A percentile compares a stretch with the other conserved stretches of the same genome.
Conservation (phyloP, 2,329 filamentous ascomycete genomes). For the Aspergillus pseudoterreus region DNA sequence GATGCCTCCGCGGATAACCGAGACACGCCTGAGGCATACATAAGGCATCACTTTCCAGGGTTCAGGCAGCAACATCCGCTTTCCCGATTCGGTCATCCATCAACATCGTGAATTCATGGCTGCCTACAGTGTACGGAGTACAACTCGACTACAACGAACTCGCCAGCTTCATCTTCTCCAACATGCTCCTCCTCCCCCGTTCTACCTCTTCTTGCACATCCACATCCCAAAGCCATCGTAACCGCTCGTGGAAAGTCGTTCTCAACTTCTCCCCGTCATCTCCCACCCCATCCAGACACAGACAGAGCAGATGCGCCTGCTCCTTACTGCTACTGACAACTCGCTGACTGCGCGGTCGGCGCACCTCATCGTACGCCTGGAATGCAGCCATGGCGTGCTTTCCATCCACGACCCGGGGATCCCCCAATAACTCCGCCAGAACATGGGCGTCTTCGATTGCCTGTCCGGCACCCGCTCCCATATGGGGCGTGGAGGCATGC, state of each 20-base stretch:
- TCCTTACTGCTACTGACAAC: constrained; percentile 50
- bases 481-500: constrained; percentile 36
- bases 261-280: constrained; percentile 25
- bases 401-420: constrained; percentile 25
- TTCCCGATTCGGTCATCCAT: neutral
- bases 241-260: constrained; percentile 19
- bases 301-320: constrained; percentile 32
- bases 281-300: constrained; percentile 23
- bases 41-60: neutral
- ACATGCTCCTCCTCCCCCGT: neutral
- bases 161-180: neutral
- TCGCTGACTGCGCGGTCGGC: constrained; percentile 49
- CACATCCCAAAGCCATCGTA: constrained; percentile 33
- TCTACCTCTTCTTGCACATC: constrained; percentile 28
- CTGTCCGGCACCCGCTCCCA: constrained; percentile 37
- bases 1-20: constrained; percentile 26
- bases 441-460: constrained; percentile 39
- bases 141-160: neutral
- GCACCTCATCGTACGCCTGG: constrained; percentile 48
- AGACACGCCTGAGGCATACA: constrained; percentile 10
- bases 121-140: neutral
- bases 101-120: neutral
- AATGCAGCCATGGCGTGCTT: constrained; percentile 46
- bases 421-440: constrained; percentile 45
- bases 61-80: no score